Base-by-base conservation (phyloP, 2,329 filamentous ascomycete species). In the Xylariaceae sp. region DNA sequence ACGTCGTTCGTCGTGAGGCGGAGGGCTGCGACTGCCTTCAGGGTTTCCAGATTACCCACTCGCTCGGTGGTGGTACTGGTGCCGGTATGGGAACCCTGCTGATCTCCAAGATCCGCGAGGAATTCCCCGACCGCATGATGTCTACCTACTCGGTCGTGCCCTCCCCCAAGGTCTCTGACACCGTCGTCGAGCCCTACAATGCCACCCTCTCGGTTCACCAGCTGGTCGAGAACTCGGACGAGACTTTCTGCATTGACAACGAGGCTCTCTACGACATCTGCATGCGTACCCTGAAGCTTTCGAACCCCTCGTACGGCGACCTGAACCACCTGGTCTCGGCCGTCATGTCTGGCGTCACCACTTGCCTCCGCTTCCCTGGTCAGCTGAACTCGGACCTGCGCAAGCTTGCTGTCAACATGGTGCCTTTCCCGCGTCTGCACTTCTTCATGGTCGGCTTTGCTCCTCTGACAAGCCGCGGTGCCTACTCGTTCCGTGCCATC, bases 391-490 rank as follows among this genome's bases (percentile, higher is more conserved):
- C 92, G 62, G 92, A 98, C 66, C 85, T 98, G 53, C 88, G 92
- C 74, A 98, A 98, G 78, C 73, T 98, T 60, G 92, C 92, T 53
- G 92, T 98, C 69, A 98, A 98, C 86, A 98, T 98, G 77, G 92
- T 98, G 70, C 92, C 92, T 45, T 98, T 98, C 85, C 92, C 92
- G 53, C 92, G 92, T 88, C 87, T 98, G 46, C 92, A 98, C 72
- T 98, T 98, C 83, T 98, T 98, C 82, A 98, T 98, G 92, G 92
- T 98, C 64, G 92, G 92, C 66, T 98, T 98, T 65, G 90, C 92
- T 67, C 92, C 92, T 62, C 79, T 98, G 59, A 98, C 92, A 65
- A 94, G 87, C 70, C 82, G 83, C 66, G 80, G 81, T 56, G 83
- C 90, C 51, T 68, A 93, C 77, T 87, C 85, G 53, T 98, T 96